Percentiles rank a stretch among this genome's conserved stretches.
phyloP scores from a whole-genome alignment of 208 protist genomes.

The Crithidia brevicula region DNA sequence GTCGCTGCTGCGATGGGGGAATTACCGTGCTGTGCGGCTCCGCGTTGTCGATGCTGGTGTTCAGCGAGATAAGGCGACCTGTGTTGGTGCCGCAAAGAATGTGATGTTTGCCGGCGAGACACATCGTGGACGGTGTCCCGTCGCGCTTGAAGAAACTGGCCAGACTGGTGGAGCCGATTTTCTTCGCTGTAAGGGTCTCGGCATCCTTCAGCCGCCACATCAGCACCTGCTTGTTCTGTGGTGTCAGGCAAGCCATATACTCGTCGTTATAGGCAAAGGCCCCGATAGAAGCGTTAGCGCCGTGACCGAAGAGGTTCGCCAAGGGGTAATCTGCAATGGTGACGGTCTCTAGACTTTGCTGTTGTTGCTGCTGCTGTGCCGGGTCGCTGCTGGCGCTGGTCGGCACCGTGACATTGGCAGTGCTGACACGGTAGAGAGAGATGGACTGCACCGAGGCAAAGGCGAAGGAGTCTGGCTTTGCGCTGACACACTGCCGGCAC shows the following conservation, averaged over 20 bases:
- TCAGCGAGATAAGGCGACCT: slow-evolving; percentile 78
- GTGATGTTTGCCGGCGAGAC: slow-evolving; percentile 82
- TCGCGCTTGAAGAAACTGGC: slow-evolving; percentile 55
- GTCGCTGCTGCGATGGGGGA: slow-evolving; percentile 34
- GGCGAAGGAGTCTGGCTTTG: slow-evolving; percentile 58
- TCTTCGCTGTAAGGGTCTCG: slow-evolving; percentile 58
- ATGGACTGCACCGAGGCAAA: slow-evolving; percentile 65
- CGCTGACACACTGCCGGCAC: slow-evolving; percentile 56
- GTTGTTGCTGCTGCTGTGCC: slow-evolving; percentile 24
- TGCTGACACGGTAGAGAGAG: slow-evolving; percentile 54
- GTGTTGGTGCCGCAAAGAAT: slow-evolving; percentile 75
- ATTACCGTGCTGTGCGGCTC: slow-evolving; percentile 48
- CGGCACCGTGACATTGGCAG: slow-evolving; percentile 31
- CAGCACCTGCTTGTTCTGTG: slow-evolving; percentile 43
- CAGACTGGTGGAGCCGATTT: slow-evolving; percentile 34
- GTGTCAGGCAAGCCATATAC: slow-evolving; percentile 65
- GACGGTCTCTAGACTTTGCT: slow-evolving; percentile 20
- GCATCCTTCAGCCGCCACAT: slow-evolving; percentile 64
- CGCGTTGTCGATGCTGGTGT: slow-evolving; percentile 61
- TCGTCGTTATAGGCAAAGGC: slow-evolving; percentile 88
- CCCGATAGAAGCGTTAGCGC: slow-evolving; percentile 45
- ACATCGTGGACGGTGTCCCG: slow-evolving; percentile 70
- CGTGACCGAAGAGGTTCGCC: slow-evolving; percentile 55
- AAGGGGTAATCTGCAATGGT: slow-evolving; percentile 55
- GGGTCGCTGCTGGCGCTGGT: slow-evolving; percentile 20